These are phyloP conservation scores for Suhomyces sp. DNA, from an alignment of 805 yeast species.

Conservation along the genomic window DNA sequence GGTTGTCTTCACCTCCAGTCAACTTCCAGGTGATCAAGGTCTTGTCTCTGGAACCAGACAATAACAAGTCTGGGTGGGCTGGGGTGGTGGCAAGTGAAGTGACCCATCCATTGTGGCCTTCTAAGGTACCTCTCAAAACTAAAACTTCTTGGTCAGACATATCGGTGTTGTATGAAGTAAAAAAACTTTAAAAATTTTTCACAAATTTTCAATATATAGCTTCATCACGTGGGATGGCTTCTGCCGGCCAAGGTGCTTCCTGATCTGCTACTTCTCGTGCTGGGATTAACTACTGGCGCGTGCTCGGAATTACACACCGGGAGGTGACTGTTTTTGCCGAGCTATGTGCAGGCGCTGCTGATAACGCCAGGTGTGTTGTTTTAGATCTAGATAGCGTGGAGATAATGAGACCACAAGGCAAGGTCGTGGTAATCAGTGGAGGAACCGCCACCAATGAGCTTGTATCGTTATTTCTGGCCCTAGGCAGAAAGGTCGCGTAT, in stretches of 20 bases:
- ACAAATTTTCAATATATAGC: neutral
- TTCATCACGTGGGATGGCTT: constrained; percentile 2
- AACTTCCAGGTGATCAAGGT: constrained; percentile 97
- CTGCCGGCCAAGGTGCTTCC: too few relatives aligned
- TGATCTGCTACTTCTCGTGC: too few relatives aligned
- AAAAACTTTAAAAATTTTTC: constrained; percentile 10
- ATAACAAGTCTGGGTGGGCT: constrained; percentile 95
- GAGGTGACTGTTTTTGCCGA: constrained; percentile 40
- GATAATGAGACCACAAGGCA: neutral
- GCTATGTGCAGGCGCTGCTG: constrained; percentile 13
- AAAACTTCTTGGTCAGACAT: constrained; percentile 93
- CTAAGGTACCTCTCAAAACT: constrained; percentile 99
- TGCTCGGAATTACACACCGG: constrained; percentile 38
- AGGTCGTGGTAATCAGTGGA: constrained; percentile 56
- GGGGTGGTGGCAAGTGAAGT: constrained; percentile 97
- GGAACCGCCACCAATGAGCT: constrained; percentile 87
- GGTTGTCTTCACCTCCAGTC: constrained; percentile 85
- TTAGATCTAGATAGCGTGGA: neutral
- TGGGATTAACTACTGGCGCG: constrained; percentile 25
- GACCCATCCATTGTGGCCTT: constrained; percentile 87
- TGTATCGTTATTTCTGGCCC: constrained; percentile 51
- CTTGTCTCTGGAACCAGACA: constrained; percentile 99
- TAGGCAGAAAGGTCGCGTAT: constrained; percentile 52
- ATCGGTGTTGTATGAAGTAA: constrained; percentile 10
- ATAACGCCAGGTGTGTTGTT: neutral